phyloP scores from a whole-genome alignment of 306 rosid genomes.

The Oemleria cerasiformis region DNA sequence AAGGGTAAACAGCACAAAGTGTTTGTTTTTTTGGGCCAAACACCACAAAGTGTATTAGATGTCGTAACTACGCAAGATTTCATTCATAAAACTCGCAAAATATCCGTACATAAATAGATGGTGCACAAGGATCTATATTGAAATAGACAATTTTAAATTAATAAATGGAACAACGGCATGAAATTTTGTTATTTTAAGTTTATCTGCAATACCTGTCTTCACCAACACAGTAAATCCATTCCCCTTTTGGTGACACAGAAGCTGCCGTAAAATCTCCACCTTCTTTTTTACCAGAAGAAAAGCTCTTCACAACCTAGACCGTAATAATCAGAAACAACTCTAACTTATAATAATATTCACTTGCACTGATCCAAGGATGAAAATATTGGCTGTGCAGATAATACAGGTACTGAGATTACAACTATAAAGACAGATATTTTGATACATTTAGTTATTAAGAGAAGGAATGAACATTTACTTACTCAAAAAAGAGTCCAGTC shows the following conservation, averaged over 20 bases:
- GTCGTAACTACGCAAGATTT: background rate
- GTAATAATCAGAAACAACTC: constrained; percentile 12
- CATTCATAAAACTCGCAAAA: background rate
- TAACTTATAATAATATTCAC: background rate
- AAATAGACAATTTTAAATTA: background rate
- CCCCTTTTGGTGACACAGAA: constrained; percentile 94
- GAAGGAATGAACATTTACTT: too few relatives aligned
- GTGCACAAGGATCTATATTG: background rate
- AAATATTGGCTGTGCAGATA: background rate
- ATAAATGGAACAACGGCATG: background rate
- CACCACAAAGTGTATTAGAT: background rate
- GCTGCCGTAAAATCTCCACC: constrained; percentile 98
- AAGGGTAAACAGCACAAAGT: too few relatives aligned
- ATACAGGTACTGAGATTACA: too few relatives aligned
- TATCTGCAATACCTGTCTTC: constrained; percentile 72
- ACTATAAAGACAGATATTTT: too few relatives aligned
- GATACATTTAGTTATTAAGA: too few relatives aligned
- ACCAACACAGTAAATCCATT: constrained; percentile 99
- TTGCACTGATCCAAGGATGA: background rate
- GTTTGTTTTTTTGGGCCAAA: background rate
- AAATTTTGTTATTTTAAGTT: background rate
- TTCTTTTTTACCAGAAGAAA: constrained; percentile 98
- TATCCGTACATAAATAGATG: background rate
- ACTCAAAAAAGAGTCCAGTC: too few relatives aligned
- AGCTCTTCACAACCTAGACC: constrained; percentile 89